Conservation (phyloP, 1,139 yeast species). For the Sugiyamaella grinbergsii region DNA sequence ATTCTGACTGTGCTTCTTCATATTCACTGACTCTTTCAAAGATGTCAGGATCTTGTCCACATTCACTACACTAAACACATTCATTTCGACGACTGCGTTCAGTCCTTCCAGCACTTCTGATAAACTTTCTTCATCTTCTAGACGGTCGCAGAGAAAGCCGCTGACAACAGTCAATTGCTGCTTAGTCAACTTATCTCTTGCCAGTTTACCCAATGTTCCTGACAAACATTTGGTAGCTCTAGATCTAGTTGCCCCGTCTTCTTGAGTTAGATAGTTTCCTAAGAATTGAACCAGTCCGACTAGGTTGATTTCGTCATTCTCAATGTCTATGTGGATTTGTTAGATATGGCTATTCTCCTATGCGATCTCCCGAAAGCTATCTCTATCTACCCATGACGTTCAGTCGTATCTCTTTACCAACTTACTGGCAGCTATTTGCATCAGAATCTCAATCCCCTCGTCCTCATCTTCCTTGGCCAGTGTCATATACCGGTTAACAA, state of each 20-base stretch:
- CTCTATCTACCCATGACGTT: too few relatives aligned
- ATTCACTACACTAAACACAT: constrained; percentile 27
- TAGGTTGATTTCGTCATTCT: constrained; percentile 47
- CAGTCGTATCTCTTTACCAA: too few relatives aligned
- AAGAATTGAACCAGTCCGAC: constrained; percentile 56
- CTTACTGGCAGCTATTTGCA: constrained; percentile 18
- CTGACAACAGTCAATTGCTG: constrained; percentile 70
- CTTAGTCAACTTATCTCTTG: constrained; percentile 48
- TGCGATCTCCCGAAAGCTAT: too few relatives aligned
- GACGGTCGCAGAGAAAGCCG: constrained; percentile 63
- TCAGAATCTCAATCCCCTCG: constrained; percentile 7
- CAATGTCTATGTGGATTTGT: constrained; percentile 38
- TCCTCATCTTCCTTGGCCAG: constrained; percentile 3
- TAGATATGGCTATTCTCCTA: not conserved
- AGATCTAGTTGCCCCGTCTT: constrained; percentile 45
- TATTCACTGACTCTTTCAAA: constrained; percentile 54
- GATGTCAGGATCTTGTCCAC: constrained; percentile 46
- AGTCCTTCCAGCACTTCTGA: constrained; percentile 59
- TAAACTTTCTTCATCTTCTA: constrained; percentile 63
- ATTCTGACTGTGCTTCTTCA: constrained; percentile 64
- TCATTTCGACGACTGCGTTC: constrained; percentile 53
- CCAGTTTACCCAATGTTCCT: constrained; percentile 49
- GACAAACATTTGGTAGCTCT: constrained; percentile 62
- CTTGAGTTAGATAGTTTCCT: constrained; percentile 68
- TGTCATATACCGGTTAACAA: constrained; percentile 15